A percentile compares a stretch with the other conserved stretches of the same genome.
phyloP scores from a whole-genome alignment of 306 rosid genomes.

The Sophora flavescens region DNA sequence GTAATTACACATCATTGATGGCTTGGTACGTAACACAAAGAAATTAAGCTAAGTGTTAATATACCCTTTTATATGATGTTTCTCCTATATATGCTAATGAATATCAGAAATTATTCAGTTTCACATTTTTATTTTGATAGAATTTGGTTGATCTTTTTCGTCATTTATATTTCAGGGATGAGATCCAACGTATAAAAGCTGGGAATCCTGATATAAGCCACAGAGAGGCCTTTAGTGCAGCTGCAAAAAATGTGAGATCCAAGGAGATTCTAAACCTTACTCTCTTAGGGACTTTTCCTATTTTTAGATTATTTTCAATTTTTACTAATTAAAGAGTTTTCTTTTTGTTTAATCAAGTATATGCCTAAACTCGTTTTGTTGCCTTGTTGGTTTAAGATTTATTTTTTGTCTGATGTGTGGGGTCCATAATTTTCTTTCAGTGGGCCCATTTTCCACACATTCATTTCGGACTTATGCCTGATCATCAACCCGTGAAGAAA shows the following conservation, averaged over 20 bases:
- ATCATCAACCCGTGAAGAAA: slow-evolving; percentile 83
- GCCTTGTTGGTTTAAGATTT: neutral
- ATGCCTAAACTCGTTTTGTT: slow-evolving; percentile 3
- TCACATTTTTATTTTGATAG: neutral
- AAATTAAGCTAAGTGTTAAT: no score
- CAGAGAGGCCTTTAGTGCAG: slow-evolving; percentile 99
- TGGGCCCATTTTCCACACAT: slow-evolving; percentile 99
- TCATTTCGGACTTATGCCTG: slow-evolving; percentile 96
- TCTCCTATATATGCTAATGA: no score
- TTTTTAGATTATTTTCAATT: slow-evolving; percentile 36
- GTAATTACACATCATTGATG: neutral
- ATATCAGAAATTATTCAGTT: neutral
- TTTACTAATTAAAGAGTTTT: slow-evolving; percentile 39
- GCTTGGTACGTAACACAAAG: no score
- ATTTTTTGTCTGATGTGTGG: slow-evolving; percentile 10
- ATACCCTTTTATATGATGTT: no score
- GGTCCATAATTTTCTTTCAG: slow-evolving; percentile 55
- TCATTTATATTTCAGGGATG: slow-evolving; percentile 68
- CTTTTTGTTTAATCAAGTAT: slow-evolving; percentile 2
- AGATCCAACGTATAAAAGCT: slow-evolving; percentile 98
- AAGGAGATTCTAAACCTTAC: slow-evolving; percentile 49
- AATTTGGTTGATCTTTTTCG: slow-evolving; percentile 5
- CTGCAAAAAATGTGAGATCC: slow-evolving; percentile 93
- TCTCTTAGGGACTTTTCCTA: slow-evolving; percentile 31
- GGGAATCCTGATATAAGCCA: slow-evolving; percentile 98